A percentile compares a stretch with the other conserved stretches of the same genome.
These are phyloP conservation scores for Tolypocladium ovalisporum DNA, from an alignment of 2,329 filamentous ascomycete species.

Conservation along the genomic window DNA sequence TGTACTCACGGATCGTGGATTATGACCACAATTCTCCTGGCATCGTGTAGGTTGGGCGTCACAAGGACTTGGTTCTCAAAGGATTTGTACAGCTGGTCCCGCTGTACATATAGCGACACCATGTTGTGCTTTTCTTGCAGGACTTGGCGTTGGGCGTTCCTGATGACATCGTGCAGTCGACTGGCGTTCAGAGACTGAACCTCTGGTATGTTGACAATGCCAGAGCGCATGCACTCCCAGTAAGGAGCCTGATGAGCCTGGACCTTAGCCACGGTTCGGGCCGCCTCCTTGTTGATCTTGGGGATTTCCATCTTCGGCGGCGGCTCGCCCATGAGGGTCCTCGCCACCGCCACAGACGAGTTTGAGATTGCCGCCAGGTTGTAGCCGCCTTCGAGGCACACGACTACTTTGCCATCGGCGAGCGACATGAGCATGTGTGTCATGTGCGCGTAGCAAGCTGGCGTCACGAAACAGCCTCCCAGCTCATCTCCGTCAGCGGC, in stretches of 20 bases:
- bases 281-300: slow-evolving; percentile 46
- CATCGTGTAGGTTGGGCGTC: slow-evolving; percentile 57
- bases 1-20: slow-evolving; percentile 78
- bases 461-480: slow-evolving; percentile 85
- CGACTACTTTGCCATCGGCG: slow-evolving; percentile 77
- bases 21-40: slow-evolving; percentile 65
- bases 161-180: slow-evolving; percentile 69
- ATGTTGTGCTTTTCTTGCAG: slow-evolving; percentile 67
- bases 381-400: slow-evolving; percentile 92
- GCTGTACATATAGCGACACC: slow-evolving; percentile 69
- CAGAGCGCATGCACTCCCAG: slow-evolving; percentile 81
- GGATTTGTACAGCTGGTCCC: slow-evolving; percentile 59
- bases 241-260: slow-evolving; percentile 55
- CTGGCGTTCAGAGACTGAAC: slow-evolving; percentile 42
- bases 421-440: slow-evolving; percentile 98
- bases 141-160: slow-evolving; percentile 61
- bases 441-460: slow-evolving; percentile 92
- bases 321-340: slow-evolving; percentile 90
- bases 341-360: slow-evolving; percentile 82
- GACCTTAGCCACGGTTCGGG: slow-evolving; percentile 44
- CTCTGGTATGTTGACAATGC: slow-evolving; percentile 43
- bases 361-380: slow-evolving; percentile 87
- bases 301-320: slow-evolving; percentile 52
- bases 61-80: slow-evolving; percentile 83
- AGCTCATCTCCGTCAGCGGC: slow-evolving; percentile 88